Evolutionary conservation across 2,329 filamentous ascomycete species (phyloP), one percentile per base, ranked within the genome.

Genomic region (Fusarium torulosum): DNA sequence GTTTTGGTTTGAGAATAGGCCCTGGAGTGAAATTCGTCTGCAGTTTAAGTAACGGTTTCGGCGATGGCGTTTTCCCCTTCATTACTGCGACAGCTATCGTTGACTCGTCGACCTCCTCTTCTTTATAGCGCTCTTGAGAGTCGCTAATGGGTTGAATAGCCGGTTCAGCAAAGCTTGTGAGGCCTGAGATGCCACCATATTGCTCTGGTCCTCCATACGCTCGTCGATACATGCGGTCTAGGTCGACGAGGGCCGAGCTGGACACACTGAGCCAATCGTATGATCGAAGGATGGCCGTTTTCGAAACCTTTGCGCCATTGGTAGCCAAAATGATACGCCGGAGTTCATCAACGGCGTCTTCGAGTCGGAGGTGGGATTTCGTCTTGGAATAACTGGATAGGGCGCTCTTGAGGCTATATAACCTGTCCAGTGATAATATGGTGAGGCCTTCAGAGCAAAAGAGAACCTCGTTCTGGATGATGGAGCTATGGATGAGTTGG

Each of bases 391-490:
- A 90, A 66, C 82, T 83, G 19, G 85, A 82, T 13, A 91, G 80
- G 1, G 87, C 86, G 45, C 82, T 81, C 75, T 90, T 90, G 78
- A 91, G 87, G 41, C 85, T 88, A 77, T 90, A 91, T 44, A 90
- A 76, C 49, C 86, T 82, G 75, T 91, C 88, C 13, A 90, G 81
- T 0, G 86, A 83, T 15, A 90, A 75, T 9, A 91, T 78, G 0
- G 84, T 88, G 13, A 91, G 80, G 19, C 87, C 86, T 25, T 86
- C 84, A 3, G 85, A 83, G 3, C 83, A 83, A 79, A 89, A 90
- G 53, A 91, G 80, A 23, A 87, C 76, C 59, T 89, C 85, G 72
- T 89, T 87, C 69, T 91, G 89, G 40, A 78, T 72, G 25, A 88
- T 79, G 27, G 87, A 90, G 57, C 84, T 82, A 53, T 82, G 80